phyloP scores from a whole-genome alignment of 306 rosid species.

The Bauhinia variegata region DNA sequence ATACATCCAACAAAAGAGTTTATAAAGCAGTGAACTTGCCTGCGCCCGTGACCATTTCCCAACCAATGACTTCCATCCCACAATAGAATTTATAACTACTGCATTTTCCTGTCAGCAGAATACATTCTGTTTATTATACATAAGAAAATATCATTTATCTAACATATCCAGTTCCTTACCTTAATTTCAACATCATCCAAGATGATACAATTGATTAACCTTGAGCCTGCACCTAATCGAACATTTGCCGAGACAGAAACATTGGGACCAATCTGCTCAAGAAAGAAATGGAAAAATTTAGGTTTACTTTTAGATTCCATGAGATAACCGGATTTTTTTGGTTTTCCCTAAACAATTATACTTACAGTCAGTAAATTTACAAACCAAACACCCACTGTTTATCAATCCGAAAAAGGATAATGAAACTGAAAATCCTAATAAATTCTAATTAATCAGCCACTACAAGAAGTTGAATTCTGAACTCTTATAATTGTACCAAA shows the following conservation, averaged over 20 bases:
- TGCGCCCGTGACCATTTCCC: conserved; percentile 96
- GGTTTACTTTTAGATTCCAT: not conserved
- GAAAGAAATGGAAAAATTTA: conserved; percentile 15
- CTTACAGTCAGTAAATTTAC: not conserved
- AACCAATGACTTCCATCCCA: conserved; percentile 92
- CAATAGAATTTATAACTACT: conserved; percentile 75
- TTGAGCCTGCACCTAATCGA: conserved; percentile 86
- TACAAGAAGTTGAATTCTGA: conserved; percentile 6
- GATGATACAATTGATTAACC: conserved; percentile 82
- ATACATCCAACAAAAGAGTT: too few relatives aligned
- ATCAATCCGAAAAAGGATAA: not conserved
- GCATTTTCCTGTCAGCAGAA: conserved; percentile 74
- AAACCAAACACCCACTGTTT: not conserved
- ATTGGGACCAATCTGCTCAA: conserved; percentile 87
- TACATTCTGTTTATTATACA: conserved; percentile 22
- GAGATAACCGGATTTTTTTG: not conserved
- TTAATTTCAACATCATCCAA: conserved; percentile 88
- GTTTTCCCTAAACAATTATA: not conserved
- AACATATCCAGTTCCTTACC: conserved; percentile 44
- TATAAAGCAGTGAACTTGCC: conserved; percentile 78
- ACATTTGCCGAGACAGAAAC: conserved; percentile 97
- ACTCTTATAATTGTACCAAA: conserved; percentile 5
- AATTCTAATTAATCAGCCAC: not conserved
- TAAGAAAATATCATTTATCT: not conserved
- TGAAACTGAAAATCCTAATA: too few relatives aligned